Evolutionary conservation across 805 yeast genomes (phyloP).

Genomic region (Wickerhamomyces sydowiorum): DNA sequence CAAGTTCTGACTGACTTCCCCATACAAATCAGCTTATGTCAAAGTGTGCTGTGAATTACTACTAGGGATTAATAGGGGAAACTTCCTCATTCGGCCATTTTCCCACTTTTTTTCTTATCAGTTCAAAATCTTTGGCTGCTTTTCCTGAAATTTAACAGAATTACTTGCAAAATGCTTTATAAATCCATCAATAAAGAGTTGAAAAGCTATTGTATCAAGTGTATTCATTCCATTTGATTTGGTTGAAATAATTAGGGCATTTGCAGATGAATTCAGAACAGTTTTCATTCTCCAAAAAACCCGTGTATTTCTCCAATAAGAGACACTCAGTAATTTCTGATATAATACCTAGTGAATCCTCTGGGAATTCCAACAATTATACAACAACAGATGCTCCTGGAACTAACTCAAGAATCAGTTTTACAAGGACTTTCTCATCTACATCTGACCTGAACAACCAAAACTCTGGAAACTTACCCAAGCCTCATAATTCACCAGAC

Average conservation of each 20-base stretch:
- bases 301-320: slow-evolving; percentile 11
- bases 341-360: slow-evolving; percentile 10
- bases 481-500: slow-evolving; percentile 11
- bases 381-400: background rate
- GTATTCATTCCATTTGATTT: no score
- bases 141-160: no score
- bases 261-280: slow-evolving; percentile 11
- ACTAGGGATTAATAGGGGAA: background rate
- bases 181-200: no score
- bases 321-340: slow-evolving; percentile 19
- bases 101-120: slow-evolving; percentile 8
- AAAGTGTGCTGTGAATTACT: background rate
- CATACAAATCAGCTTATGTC: background rate
- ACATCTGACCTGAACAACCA: background rate
- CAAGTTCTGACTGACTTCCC: background rate
- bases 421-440: slow-evolving; percentile 4
- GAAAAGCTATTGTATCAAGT: no score
- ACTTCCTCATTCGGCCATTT: slow-evolving; percentile 5
- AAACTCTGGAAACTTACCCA: background rate
- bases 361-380: background rate
- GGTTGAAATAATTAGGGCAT: background rate
- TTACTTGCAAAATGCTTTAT: no score
- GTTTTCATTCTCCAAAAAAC: slow-evolving; percentile 23
- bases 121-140: slow-evolving; percentile 4
- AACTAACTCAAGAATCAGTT: no score